Percentiles rank a stretch among this genome's conserved stretches.
phyloP scores from a whole-genome alignment of 192 early-diverging fungal genomes.

The Cladochytrium replicatum region DNA sequence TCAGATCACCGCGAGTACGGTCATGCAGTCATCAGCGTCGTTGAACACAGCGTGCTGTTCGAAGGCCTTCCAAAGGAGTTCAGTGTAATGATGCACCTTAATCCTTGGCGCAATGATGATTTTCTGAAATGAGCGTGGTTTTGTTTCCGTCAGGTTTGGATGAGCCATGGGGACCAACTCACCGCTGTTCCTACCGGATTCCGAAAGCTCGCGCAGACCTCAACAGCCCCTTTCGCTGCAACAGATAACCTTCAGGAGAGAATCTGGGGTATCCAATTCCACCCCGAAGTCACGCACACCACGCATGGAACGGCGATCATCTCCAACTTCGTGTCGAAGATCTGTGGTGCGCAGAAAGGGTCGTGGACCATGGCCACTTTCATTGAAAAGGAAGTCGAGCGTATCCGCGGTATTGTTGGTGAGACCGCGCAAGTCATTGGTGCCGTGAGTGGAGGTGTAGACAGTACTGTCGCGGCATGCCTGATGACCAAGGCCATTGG shows the following conservation, averaged over 20 bases:
- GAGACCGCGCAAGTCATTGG: constrained; percentile 88
- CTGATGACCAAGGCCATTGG: constrained; percentile 97
- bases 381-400: constrained; percentile 94
- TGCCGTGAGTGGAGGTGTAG: constrained; percentile 95
- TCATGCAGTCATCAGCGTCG: constrained; percentile 66
- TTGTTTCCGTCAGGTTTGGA: constrained; percentile 65
- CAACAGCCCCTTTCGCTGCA: constrained; percentile 82
- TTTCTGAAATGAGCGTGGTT: constrained; percentile 13
- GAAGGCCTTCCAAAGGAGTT: constrained; percentile 52
- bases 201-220: constrained; percentile 72
- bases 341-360: constrained; percentile 65
- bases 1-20: constrained; percentile 95
- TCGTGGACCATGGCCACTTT: constrained; percentile 96
- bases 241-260: constrained; percentile 68
- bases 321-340: constrained; percentile 87
- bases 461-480: constrained; percentile 91
- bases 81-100: constrained; percentile 25
- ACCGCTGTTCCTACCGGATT: constrained; percentile 71
- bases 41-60: constrained; percentile 60
- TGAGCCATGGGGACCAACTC: constrained; percentile 97
- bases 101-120: constrained; percentile 1
- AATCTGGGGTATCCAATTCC: constrained; percentile 97
- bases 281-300: constrained; percentile 99
- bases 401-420: constrained; percentile 85
- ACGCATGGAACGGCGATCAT: constrained; percentile 69